Percentiles rank a stretch among this genome's conserved stretches.
Conservation (phyloP, 73 alveolate genomes). For the Tetrahymena thermophila region DNA sequence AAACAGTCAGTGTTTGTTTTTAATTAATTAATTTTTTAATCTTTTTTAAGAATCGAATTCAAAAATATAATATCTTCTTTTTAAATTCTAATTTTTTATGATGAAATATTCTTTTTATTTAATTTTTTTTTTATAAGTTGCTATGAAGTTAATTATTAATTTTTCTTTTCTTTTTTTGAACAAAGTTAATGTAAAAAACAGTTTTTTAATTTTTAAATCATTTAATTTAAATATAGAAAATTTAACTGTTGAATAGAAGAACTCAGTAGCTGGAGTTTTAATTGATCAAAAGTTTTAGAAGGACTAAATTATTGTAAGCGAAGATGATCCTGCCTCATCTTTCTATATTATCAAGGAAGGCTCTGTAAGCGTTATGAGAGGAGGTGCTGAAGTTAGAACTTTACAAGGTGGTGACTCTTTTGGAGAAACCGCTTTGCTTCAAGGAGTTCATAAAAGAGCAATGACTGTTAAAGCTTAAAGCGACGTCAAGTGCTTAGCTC, state of each 20-base stretch:
- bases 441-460: slow-evolving; percentile 19
- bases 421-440: slow-evolving; percentile 26
- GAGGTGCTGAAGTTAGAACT: slow-evolving; percentile 23
- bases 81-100: too few species aligned
- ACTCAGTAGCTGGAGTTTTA: slow-evolving; percentile 29
- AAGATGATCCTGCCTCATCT: slow-evolving; percentile 30
- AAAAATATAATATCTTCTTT: too few species aligned
- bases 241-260: slow-evolving; percentile 20
- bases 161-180: too few species aligned
- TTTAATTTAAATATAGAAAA: not conserved
- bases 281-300: slow-evolving; percentile 15
- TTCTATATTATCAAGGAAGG: slow-evolving; percentile 38
- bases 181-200: not conserved
- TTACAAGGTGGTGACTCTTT: slow-evolving; percentile 15
- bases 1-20: too few species aligned
- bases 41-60: too few species aligned
- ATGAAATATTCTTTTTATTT: too few species aligned
- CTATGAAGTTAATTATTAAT: too few species aligned
- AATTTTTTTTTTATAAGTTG: too few species aligned
- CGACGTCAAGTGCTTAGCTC: slow-evolving; percentile 36
- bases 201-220: not conserved
- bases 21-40: too few species aligned
- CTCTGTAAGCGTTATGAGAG: slow-evolving; percentile 22
- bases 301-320: slow-evolving; percentile 21
- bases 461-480: slow-evolving; percentile 33